phyloP scores from a whole-genome alignment of 208 protist genomes.

The Crithidia bombi region DNA sequence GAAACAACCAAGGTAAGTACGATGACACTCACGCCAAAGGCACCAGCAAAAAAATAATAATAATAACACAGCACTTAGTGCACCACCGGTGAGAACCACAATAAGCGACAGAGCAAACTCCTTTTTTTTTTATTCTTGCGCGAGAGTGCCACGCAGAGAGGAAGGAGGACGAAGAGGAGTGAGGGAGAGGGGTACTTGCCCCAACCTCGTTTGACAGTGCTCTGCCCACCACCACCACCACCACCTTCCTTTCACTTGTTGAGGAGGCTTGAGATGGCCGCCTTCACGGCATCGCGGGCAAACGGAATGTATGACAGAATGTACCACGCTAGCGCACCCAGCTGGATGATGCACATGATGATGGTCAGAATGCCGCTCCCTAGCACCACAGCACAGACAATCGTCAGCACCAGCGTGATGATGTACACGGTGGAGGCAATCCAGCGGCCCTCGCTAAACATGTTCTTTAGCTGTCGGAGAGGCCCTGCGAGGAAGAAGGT shows the following conservation, averaged over 20 bases:
- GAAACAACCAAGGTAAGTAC: too few species aligned
- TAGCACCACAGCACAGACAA: slow-evolving; percentile 65
- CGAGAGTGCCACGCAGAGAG: too few species aligned
- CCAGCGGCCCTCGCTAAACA: slow-evolving; percentile 83
- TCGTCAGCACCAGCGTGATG: slow-evolving; percentile 67
- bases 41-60: too few species aligned
- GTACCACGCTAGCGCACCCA: slow-evolving; percentile 83
- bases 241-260: slow-evolving; percentile 10
- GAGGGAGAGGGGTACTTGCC: too few species aligned
- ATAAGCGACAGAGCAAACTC: too few species aligned
- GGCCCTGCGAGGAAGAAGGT: slow-evolving; percentile 86
- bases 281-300: slow-evolving; percentile 62
- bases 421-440: slow-evolving; percentile 80
- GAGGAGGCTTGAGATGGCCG: slow-evolving; percentile 20
- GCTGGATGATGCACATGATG: slow-evolving; percentile 73
- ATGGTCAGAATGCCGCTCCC: slow-evolving; percentile 64
- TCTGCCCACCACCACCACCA: too few species aligned
- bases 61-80: too few species aligned
- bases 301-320: slow-evolving; percentile 89
- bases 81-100: too few species aligned
- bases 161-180: too few species aligned
- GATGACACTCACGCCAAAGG: too few species aligned
- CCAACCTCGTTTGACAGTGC: too few species aligned
- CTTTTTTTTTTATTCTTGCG: too few species aligned
- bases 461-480: slow-evolving; percentile 71